Percentiles rank a stretch among this genome's conserved stretches.
Evolutionary conservation across 352 stramenopile genomes (phyloP).

Genomic region (Pythium brassicae): DNA sequence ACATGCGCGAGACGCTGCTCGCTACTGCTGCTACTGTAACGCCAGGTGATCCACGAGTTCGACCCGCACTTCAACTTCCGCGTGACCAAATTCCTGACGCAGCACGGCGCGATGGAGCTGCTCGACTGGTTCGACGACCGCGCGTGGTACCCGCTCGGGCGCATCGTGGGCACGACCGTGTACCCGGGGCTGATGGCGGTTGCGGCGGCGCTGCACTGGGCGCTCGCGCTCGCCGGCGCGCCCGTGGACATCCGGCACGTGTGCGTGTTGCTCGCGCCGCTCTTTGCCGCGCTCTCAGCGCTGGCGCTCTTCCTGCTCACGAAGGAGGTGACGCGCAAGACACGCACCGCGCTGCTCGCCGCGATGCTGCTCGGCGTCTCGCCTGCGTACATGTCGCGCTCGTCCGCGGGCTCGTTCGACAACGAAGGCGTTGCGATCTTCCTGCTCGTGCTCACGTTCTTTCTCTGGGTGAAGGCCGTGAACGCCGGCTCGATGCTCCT

Average conservation of each 20-base stretch:
- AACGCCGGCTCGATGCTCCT: conserved; percentile 76
- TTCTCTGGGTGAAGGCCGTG: conserved; percentile 90
- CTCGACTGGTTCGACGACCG: conserved; percentile 98
- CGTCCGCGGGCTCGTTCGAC: conserved; percentile 97
- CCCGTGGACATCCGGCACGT: conserved; percentile 81
- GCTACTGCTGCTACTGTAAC: background rate
- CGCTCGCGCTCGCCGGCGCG: conserved; percentile 48
- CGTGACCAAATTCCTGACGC: conserved; percentile 93
- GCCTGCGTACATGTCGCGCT: conserved; percentile 97
- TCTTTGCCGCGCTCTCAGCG: conserved; percentile 84
- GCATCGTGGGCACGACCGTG: conserved; percentile 89
- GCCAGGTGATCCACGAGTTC: conserved; percentile 89
- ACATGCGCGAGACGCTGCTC: background rate
- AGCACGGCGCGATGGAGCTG: conserved; percentile 91
- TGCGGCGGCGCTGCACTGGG: conserved; percentile 75
- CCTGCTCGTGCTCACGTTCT: conserved; percentile 97
- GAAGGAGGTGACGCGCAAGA: conserved; percentile 60
- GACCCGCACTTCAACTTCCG: conserved; percentile 99
- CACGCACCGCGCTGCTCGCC: conserved; percentile 78
- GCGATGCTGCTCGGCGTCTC: conserved; percentile 93
- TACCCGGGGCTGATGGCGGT: conserved; percentile 92
- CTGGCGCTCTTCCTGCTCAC: conserved; percentile 89
- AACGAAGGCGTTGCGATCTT: conserved; percentile 99
- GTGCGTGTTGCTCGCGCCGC: conserved; percentile 87
- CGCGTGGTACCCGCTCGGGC: conserved; percentile 92